Evolutionary conservation across 352 stramenopile genomes (phyloP).

Genomic region (Globisporangium viniferum): DNA sequence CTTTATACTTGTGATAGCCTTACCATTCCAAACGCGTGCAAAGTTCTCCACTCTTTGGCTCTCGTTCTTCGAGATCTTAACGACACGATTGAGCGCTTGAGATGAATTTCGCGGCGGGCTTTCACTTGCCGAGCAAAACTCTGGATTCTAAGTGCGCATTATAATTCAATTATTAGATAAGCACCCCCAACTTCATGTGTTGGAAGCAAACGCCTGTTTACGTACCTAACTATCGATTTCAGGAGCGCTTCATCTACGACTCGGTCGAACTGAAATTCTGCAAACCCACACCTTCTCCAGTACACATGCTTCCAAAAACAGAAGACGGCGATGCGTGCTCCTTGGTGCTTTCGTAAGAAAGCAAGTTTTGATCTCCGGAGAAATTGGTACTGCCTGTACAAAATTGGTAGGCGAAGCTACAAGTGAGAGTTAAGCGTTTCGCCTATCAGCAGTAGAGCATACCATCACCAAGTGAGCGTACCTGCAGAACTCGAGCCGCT

Average conservation of each 20-base stretch:
- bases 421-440: background rate
- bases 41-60: slow-evolving; percentile 13
- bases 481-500: slow-evolving; percentile 12
- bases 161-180: too few relatives aligned
- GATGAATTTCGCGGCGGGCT: slow-evolving; percentile 6
- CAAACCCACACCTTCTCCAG: slow-evolving; percentile 24
- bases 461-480: background rate
- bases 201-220: too few relatives aligned
- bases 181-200: too few relatives aligned
- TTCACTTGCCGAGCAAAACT: slow-evolving; percentile 15
- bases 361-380: background rate
- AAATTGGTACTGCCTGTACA: slow-evolving; percentile 11
- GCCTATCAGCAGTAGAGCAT: background rate
- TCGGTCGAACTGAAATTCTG: slow-evolving; percentile 15
- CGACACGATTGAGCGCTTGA: slow-evolving; percentile 1
- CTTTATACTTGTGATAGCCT: background rate
- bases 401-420: slow-evolving; percentile 11
- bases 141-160: slow-evolving; percentile 20
- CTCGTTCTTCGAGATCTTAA: slow-evolving; percentile 3
- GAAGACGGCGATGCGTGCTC: slow-evolving; percentile 21
- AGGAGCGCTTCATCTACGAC: slow-evolving; percentile 13
- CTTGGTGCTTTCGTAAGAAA: slow-evolving; percentile 24
- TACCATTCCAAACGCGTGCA: slow-evolving; percentile 10
- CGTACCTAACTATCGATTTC: slow-evolving; percentile 6
- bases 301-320: slow-evolving; percentile 46